Evolutionary conservation across 2,329 filamentous ascomycete genomes (phyloP), one percentile per base, ranked within the genome.

Genomic region (Fusarium haematococcum): DNA sequence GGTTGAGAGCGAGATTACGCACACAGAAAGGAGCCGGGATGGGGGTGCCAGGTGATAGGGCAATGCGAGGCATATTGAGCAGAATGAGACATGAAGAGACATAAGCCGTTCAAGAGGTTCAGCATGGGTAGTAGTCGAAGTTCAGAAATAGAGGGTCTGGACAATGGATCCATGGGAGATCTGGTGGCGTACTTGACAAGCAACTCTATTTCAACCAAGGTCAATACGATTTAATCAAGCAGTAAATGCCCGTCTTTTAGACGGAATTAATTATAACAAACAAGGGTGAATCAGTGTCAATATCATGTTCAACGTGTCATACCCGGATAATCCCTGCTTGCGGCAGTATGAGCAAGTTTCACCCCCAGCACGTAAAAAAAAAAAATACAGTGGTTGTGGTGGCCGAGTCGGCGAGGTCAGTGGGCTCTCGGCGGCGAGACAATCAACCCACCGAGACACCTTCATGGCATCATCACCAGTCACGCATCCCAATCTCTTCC

Each of bases 311-410:
- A 52, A 52, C 48, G 14, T 54, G 48, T 32, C 48, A 54, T 54
- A 16, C 48, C 18, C 27, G 48, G 48, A 54, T 54, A 54, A 54
- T 54, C 48, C 48, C 48, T 54, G 48, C 27, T 32, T 79, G 79
- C 76, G 77, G 70, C 39, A 79, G 79, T 79, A 81, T 81, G 80
- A 81, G 80, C 80, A 81, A 80, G 80, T 81, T 81, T 80, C 63
- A 57, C 20, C 39, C 9, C 37, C 58, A 18, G 48, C 7, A 39
- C n/a, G 63, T 11, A 52, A 25, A 54, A 27, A 52, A 48, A 58
- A 59, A 45, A 45, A 45, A 23, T 41, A 45, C 41, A 45, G 41
- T 14, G 41, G 41, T 23, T 23, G 48, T 52, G 54, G 48, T 62
- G 59, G 32, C 32, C 32, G 52, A 57, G 52, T 58, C 56, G 35